Evolutionary conservation across 2,329 filamentous ascomycete genomes (phyloP).

Genomic region (Dactylellina parvicollis): DNA sequence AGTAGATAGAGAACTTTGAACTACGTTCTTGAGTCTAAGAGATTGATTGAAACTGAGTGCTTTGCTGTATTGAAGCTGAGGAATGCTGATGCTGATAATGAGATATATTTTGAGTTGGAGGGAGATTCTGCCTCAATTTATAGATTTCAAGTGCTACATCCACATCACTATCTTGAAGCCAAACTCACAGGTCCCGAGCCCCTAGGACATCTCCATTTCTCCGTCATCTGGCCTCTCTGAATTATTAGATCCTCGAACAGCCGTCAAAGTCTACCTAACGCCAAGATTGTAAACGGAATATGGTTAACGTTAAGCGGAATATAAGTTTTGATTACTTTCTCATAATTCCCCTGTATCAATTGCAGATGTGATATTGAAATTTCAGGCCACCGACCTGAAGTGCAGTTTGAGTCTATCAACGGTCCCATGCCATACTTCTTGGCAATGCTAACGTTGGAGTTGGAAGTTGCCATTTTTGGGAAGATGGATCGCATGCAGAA

Average conservation of each 20-base stretch:
- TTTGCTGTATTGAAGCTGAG: constrained; percentile 13
- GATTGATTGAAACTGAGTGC: constrained; percentile 7
- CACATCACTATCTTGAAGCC: not conserved
- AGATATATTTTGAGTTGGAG: not conserved
- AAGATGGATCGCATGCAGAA: not conserved
- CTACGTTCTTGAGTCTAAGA: not conserved
- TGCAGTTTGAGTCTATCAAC: constrained; percentile 34
- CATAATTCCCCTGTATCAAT: constrained; percentile 10
- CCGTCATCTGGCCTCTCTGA: not conserved
- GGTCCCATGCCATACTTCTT: constrained; percentile 14
- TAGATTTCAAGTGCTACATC: constrained; percentile 13
- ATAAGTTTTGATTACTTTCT: not conserved
- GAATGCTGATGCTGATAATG: constrained; percentile 28
- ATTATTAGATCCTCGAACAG: constrained; percentile 9
- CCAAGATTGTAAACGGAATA: constrained; percentile 4
- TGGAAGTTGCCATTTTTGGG: constrained; percentile 38
- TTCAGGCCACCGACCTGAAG: constrained; percentile 29
- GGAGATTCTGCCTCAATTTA: constrained; percentile 30
- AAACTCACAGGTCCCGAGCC: not conserved
- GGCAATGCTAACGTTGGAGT: constrained; percentile 17
- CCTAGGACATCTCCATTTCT: not conserved
- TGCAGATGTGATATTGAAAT: constrained; percentile 4
- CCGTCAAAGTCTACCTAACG: constrained; percentile 18
- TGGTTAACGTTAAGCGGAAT: constrained; percentile 2
- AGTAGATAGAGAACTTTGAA: not conserved